A percentile compares a stretch with the other conserved stretches of the same genome.
Evolutionary conservation across 345 rosid species (phyloP).

Genomic region (Raphanus sativus): DNA sequence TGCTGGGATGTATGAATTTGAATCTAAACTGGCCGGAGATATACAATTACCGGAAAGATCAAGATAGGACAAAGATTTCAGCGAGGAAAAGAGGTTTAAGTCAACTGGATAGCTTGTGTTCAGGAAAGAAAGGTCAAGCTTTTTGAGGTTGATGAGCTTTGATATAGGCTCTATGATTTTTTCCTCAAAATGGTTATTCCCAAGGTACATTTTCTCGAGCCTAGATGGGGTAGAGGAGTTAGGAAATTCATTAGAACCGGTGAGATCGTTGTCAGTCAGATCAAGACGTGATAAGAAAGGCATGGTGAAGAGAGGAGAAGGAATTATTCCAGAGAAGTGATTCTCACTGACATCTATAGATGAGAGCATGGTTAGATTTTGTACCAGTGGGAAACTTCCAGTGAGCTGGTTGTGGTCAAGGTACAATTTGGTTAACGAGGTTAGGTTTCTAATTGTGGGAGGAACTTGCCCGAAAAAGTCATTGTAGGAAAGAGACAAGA

Average conservation of each 20-base stretch:
- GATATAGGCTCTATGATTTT: neutral
- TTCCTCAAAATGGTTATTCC: neutral
- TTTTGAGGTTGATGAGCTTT: neutral
- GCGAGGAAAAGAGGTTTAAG: neutral
- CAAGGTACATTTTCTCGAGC: neutral
- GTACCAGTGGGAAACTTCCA: conserved; percentile 14
- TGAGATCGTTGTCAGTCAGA: neutral
- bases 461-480: conserved; percentile 6
- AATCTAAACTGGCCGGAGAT: neutral
- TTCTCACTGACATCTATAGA: rapidly evolving
- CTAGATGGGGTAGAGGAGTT: neutral
- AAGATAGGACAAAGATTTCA: neutral
- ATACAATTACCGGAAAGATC: neutral
- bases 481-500: neutral
- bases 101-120: neutral
- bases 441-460: neutral
- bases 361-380: neutral
- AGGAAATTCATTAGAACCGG: neutral
- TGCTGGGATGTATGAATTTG: neutral
- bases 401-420: neutral
- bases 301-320: neutral
- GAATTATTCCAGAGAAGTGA: neutral
- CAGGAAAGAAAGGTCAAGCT: neutral
- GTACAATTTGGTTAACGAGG: rapidly evolving
- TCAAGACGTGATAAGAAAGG: neutral